Evolutionary conservation across 306 rosid species (phyloP), one percentile per base, ranked within the genome.

Genomic region (Potentilla sterilis): DNA sequence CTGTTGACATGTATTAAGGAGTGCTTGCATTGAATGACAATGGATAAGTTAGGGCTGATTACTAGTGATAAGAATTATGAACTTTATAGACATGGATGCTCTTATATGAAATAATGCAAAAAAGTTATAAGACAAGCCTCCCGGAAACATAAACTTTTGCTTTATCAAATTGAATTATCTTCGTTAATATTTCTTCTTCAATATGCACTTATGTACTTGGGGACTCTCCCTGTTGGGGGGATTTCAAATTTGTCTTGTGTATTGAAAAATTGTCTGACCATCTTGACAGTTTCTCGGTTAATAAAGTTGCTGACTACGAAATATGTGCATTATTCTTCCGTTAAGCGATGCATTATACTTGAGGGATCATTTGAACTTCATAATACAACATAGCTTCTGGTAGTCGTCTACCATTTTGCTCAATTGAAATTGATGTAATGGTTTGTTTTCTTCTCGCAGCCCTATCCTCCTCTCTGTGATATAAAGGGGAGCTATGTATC

Each of bases 401-500:
- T 14, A 61, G 2, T 32, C 47, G 22, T 15, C 51, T 74, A 10
- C 19, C 6, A n/a, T 46, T 7, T 59, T 34, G 37, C 57, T 44
- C 7, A 32, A 34, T 15, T 34, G 22, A 63, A 16, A 16, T 42
- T 32, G 58, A 59, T 59, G 69, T 67, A 67, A 18, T 66, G 32
- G 66, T 78, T 49, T 69, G 62, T 42, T 32, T 73, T 34, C 6
- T 42, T 76, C 75, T 80, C 69, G 83, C 95, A 94, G 98, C 89
- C 95, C 11, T 85, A 80, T 84, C 97, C 96, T 75, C 97, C 98
- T 54, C 84, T 92, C 0, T 95, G 98, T 67, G 97, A 95, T 51
- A 82, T 89, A 24, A 92, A 89, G 80, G 98, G 98, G 69, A 90
- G 97, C 85, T 89, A 92, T 81, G 96, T 95, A 41, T 95, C 98